Base-by-base conservation (phyloP, 306 rosid species). In the Cicer cuneatum region DNA sequence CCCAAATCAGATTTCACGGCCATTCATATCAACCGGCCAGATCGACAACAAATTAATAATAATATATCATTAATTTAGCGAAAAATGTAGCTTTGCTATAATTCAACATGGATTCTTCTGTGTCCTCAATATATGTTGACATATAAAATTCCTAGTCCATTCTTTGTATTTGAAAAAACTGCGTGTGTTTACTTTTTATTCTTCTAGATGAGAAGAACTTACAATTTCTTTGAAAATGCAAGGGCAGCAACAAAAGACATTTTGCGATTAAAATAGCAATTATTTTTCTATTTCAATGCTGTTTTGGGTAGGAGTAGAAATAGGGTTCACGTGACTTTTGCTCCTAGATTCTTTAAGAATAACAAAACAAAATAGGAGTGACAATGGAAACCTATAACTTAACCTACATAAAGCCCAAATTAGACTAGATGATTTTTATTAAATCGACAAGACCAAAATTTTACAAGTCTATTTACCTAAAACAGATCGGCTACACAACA, bases 141-240 rank as follows among this genome's bases (percentile, higher is more conserved):
- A 4, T 24, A 59, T 21, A 29, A 7, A 24, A 10, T 75, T 39
- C 40, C 37, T 9, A 10, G 64, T 12, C 6, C 21, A 8, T 35
- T 16, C 66, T 4, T 39, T 49, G 53, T 57, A 45, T 19, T 10
- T 5, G 5, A 58, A 39, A 66, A 9, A 75, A 13, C 15, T 41
- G 37, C 59, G 13, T 49, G 38, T n/a, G 39, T 45, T 84, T 70
- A 46, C 62, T 76, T 71, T 75, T 8, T 68, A 33, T 69, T 76
- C 81, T 59, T 83, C 86, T 73, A 76, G 84, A 78, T 61, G 19
- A 60, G 11, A 57, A 29, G 13, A 65, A 47, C 64, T 8, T 33
- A 40, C 12, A 40, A 16, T 41, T 67, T 69, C 72, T 75, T 42
- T 18, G 15, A 75, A 75, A 69, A 52, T 13, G 19, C 21, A 45